Base-by-base conservation (phyloP, 805 yeast species). In the Cyberlindnera petersonii region DNA sequence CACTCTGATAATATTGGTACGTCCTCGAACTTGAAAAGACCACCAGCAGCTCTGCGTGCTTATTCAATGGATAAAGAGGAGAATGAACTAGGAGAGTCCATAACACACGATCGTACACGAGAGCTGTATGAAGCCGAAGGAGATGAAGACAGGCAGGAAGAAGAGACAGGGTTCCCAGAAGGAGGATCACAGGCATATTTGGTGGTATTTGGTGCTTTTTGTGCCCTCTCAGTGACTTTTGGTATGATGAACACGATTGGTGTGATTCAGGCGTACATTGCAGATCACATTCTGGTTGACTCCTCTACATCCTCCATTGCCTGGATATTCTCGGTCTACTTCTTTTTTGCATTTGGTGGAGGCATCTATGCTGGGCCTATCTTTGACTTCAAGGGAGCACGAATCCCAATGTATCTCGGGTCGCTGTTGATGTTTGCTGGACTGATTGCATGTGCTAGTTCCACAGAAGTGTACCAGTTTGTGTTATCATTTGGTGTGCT, bases 201-300 rank as follows among this genome's bases (percentile, higher is more conserved):
- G 19, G 59, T 55, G 5, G 54, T 48, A 2, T 26, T 54, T 15
- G 58, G 58, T 11, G 69, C 80, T 0, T 85, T 86, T 4, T 60
- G 77, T 44, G 55, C 75, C 6, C 71, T 74, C 30, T 59, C 72
- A 2, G 71, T 74, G 2, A 67, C 75, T 4, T 75, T 82, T 53
- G 94, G 94, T 2, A 47, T 83, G 21, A 66, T 79, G 59, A 83
- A 82, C 53, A 61, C 84, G 1, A 68, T 74, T 10, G 87, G 88
- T 39, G 82, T 79, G 1, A 66, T 82, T 27, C 85, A 82, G 57
- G 75, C 85, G 1, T 81, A 77, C 55, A 69, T 82, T 2, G 61
- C 75, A 4, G 57, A 60, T 14, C 72, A 80, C 52, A 79, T 77
- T 44, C 63, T 83, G 40, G 52, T 54, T 6, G 47, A 65, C 24